These are phyloP conservation scores for Candida jianshihensis DNA, from an alignment of 805 yeast species.

Conservation along the genomic window DNA sequence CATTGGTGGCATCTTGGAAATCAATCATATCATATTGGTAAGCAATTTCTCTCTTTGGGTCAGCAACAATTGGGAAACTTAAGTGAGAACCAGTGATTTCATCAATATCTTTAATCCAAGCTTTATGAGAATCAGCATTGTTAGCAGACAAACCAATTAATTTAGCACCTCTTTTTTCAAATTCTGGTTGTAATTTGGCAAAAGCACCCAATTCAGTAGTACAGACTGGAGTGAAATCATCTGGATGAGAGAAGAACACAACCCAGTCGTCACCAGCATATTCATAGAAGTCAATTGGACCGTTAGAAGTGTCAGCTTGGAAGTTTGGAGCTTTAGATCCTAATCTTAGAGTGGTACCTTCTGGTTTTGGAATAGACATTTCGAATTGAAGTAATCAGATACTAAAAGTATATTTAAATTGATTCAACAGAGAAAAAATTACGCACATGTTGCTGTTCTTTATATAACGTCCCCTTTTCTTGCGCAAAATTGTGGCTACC, in stretches of 20 bases:
- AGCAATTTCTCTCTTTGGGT: slow-evolving; percentile 54
- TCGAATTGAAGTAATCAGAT: neutral
- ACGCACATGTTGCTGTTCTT: no score
- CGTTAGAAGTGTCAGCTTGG: slow-evolving; percentile 54
- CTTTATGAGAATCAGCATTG: slow-evolving; percentile 50
- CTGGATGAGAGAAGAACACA: slow-evolving; percentile 69
- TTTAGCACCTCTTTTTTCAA: slow-evolving; percentile 55
- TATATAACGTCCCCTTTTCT: no score
- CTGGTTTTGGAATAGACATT: slow-evolving; percentile 37
- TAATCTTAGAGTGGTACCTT: slow-evolving; percentile 33
- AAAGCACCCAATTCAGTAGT: slow-evolving; percentile 76
- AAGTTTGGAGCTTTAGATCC: slow-evolving; percentile 70
- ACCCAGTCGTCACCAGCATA: slow-evolving; percentile 58
- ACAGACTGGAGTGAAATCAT: slow-evolving; percentile 74
- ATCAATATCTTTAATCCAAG: slow-evolving; percentile 69
- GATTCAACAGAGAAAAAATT: no score
- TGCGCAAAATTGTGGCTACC: no score
- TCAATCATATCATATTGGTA: slow-evolving; percentile 63
- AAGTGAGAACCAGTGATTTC: slow-evolving; percentile 55
- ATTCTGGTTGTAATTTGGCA: slow-evolving; percentile 64
- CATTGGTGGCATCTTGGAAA: slow-evolving; percentile 59
- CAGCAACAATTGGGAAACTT: slow-evolving; percentile 64
- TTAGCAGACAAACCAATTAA: slow-evolving; percentile 66
- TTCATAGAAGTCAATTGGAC: slow-evolving; percentile 56
- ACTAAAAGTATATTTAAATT: neutral